Base-by-base conservation (phyloP, 768 basidiomycete species). In the Amanita exitialis region DNA sequence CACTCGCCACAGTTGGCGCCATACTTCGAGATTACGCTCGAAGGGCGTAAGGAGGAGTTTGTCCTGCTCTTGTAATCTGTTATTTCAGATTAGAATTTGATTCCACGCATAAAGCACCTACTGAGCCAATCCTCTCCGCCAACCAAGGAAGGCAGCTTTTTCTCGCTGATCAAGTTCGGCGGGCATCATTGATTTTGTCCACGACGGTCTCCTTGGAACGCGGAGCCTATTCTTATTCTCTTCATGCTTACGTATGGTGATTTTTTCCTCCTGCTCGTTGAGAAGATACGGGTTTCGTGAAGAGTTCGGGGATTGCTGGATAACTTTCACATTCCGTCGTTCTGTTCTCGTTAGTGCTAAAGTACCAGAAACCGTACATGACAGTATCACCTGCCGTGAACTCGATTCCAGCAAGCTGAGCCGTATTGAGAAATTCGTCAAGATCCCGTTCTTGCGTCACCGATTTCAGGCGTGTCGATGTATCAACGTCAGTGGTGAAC, bases 1-100 rank as follows among this genome's bases (percentile, higher is more conserved):
- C 1, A 98, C 96, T 47, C 96, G 77, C 96, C 96, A 99, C 6
- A 99, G 77, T 61, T 99, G 96, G 38, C 96, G 75, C 95, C 96
- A 98, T 10, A 99, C 96, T 72, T 98, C 94, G 28, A 99, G 69
- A 62, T 98, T 99, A 44, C 93, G 86, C 63, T 99, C 96, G 61
- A 96, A 99, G 4, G 93, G 95, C 0, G 94, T 95, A 1, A 97
- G 73, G n/a, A 97, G 76, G 25, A 98, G 79, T 36, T 81, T 78
- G 51, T 95, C 86, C 54, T 78, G 73, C 59, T 96, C 92, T 62
- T 95, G 91, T 10, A 97, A 71, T 52, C 93, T 96, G 51, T 21
- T 23, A 8, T 44, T 6, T 54, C 34, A 45, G 47, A 45, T 47
- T 44, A 34, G 10, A 12, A 25, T n/a, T 27, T 20, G 0, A 44